These are phyloP conservation scores for Chionographis japonica DNA, from an alignment of 106 monocot species.

Conservation along the genomic window DNA sequence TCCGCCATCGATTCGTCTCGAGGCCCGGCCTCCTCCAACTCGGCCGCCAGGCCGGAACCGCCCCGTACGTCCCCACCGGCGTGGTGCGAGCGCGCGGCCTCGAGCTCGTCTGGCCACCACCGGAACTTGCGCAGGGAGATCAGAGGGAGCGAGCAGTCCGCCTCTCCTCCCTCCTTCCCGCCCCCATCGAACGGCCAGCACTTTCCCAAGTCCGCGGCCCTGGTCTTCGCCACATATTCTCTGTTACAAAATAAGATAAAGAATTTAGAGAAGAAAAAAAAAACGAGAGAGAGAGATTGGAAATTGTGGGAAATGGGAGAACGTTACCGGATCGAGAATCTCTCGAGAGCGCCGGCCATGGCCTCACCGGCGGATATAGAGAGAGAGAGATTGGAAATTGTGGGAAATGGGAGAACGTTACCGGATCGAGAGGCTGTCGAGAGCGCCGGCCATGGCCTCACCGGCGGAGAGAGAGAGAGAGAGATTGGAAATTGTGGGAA, in stretches of 20 bases:
- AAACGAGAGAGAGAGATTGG: not conserved
- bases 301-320: not conserved
- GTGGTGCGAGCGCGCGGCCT: not conserved
- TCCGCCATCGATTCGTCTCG: no score
- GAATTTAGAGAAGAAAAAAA: not conserved
- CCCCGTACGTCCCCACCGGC: not conserved
- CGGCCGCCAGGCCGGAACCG: not conserved
- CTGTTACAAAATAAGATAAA: not conserved
- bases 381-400: no score
- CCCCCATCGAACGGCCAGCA: conserved; percentile 25
- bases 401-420: no score
- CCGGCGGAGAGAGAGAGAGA: not conserved
- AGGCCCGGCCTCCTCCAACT: no score
- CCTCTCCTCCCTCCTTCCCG: not conserved
- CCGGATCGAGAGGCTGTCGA: not conserved
- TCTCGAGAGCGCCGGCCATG: conserved; percentile 15
- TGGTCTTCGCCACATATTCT: conserved; percentile 15
- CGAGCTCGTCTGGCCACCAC: conserved; percentile 23
- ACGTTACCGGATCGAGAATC: conserved; percentile 23
- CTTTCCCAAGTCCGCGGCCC: conserved; percentile 12
- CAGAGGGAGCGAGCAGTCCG: not conserved
- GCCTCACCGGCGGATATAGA: not conserved
- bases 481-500: not conserved
- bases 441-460: not conserved
- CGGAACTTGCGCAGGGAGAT: conserved; percentile 10